Evolutionary conservation across 2,329 filamentous ascomycete genomes (phyloP).

Genomic region (Ambrosiella cleistominuta): DNA sequence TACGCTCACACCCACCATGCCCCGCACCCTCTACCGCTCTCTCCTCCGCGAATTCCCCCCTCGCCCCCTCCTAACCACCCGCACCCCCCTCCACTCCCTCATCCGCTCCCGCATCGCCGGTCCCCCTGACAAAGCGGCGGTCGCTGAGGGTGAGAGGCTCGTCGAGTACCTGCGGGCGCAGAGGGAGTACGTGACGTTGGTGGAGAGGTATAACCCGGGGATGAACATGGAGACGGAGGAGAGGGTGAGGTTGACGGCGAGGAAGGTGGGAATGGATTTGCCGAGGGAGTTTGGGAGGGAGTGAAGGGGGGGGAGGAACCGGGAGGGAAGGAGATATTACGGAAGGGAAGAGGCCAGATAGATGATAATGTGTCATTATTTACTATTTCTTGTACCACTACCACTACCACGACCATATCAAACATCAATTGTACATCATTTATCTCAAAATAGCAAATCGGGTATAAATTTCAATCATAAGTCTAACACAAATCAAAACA

Average conservation of each 20-base stretch:
- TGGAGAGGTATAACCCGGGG: slow-evolving; percentile 88
- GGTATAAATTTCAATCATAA: background rate
- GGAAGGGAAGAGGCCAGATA: background rate
- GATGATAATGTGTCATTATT: background rate
- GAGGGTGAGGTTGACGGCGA: slow-evolving; percentile 62
- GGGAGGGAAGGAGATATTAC: background rate
- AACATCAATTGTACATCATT: background rate
- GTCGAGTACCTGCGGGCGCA: slow-evolving; percentile 72
- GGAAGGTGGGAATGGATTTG: slow-evolving; percentile 79
- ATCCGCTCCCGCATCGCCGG: slow-evolving; percentile 28
- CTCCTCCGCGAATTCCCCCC: slow-evolving; percentile 79
- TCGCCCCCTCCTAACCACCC: slow-evolving; percentile 37
- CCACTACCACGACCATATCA: background rate
- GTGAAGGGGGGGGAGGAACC: background rate
- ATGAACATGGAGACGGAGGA: slow-evolving; percentile 79
- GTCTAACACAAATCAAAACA: slow-evolving; percentile 2
- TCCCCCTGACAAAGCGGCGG: slow-evolving; percentile 15
- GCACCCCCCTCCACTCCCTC: slow-evolving; percentile 51
- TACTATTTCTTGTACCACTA: no score
- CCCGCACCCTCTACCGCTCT: slow-evolving; percentile 71
- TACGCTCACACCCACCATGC: slow-evolving; percentile 13
- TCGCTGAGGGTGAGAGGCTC: slow-evolving; percentile 48
- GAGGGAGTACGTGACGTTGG: slow-evolving; percentile 57
- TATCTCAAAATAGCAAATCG: background rate
- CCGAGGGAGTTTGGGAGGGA: slow-evolving; percentile 39